Base-by-base conservation (phyloP, 1,284 basidiomycete genomes). In the Malassezia sp. region DNA sequence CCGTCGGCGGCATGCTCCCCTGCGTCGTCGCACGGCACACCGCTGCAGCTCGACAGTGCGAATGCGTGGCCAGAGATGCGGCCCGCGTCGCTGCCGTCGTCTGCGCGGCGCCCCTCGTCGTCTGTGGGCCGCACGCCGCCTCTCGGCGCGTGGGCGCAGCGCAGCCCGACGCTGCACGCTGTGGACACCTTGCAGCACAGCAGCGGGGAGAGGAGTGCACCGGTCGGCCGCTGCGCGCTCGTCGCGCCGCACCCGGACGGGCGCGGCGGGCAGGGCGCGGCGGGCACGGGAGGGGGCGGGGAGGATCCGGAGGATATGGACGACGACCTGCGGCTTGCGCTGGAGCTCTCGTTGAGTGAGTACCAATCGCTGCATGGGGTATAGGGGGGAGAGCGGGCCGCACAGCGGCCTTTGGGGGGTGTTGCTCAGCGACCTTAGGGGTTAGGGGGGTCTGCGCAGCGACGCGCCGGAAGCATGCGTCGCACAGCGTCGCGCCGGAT, bases 311-410 rank as follows among this genome's bases (percentile, higher is more conserved):
- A 42, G 2, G 49, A 56, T 10, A 31, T 52, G 39, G 61, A 67
- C 18, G 57, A 60, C 9, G 64, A 63, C 20, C 35, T 64, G n/a
- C 35, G 44, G 1, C 54, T 57, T 14, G 65, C 61, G 1, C 52
- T 68, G 22, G 61, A 61, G 42, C 45, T 64, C 7, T 65, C 62
- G 27, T 36, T 68, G 15, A 58, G 60, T 10, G 65, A 67, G 33
- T 51, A 65, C 33, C 31, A 53, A 20, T 54, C 53, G 30, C 33
- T 31, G 28, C 34, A 30, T 9, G n/a, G 9, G 32, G 37, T n/a
- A n/a, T n/a, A n/a, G n/a, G n/a, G n/a, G n/a, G n/a, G n/a, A n/a
- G n/a, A n/a, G n/a, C n/a, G n/a, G n/a, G n/a, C n/a, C n/a, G n/a
- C n/a, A n/a, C n/a, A n/a, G n/a, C n/a, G n/a, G n/a, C n/a, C n/a